Evolutionary conservation across 169 alveolate species (phyloP), one percentile per base, ranked within the genome.

Genomic region (Miamiensis avidus): DNA sequence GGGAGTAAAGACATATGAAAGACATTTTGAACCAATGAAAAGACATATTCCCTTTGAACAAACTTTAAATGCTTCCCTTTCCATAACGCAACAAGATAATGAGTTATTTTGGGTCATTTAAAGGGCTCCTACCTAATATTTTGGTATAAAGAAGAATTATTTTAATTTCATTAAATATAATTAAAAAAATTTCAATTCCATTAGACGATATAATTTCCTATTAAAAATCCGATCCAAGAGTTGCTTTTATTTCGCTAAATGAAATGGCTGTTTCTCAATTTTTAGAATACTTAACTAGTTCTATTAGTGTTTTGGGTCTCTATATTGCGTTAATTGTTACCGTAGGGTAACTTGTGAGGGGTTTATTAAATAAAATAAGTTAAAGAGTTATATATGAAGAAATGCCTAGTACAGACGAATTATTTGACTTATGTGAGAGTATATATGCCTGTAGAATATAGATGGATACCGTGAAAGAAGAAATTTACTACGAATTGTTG

Each of bases 371-470:
- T 49, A 91, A 92, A 26, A 92, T 91, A 32, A 85, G 94, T 1
- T 91, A 91, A 88, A 89, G 95, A 82, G 94, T 92, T 16, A 94
- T 94, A 78, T 94, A 89, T 88, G 93, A 92, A 29, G 97, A 94
- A 85, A 91, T 94, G 94, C 93, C 92, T 64, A 89, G 88, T 31
- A 90, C 94, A 25, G 91, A 92, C 20, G 88, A 91, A 78, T 87
- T 94, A 29, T 89, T 94, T 77, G 93, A 93, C 25, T 82, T 94
- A 1, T 94, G 97, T 78, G 90, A 94, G 82, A 94, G 96, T 75
- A 92, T 94, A 26, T 92, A 89, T 69, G 92, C 92, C 32, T 90
- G 94, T 1, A 86, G 95, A 84, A 79, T 92, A 0, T 92, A 94
- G 82, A 91, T 90, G 69, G 93, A 94, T 82, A 88, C 91, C 31